Percentiles rank a stretch among this genome's conserved stretches.
These are phyloP conservation scores for Areca catechu DNA, from an alignment of 176 grass and related monocot species.

Conservation along the genomic window DNA sequence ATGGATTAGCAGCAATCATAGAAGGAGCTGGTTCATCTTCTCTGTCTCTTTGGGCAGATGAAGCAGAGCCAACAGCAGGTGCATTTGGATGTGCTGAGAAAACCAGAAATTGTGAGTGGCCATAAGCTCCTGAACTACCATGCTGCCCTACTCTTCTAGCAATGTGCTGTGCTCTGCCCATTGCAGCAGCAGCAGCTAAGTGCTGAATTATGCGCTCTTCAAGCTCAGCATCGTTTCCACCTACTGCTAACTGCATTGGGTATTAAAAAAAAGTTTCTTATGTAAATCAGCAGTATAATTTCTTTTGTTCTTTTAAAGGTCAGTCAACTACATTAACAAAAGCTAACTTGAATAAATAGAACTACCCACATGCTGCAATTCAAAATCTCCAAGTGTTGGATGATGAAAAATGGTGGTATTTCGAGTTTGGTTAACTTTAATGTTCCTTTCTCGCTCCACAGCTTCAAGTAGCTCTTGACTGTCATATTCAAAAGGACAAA, in stretches of 20 bases:
- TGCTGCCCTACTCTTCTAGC: conserved; percentile 49
- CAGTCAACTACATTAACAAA: too few relatives aligned
- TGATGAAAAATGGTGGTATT: conserved; percentile 61
- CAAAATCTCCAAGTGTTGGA: conserved; percentile 70
- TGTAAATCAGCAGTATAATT: not conserved
- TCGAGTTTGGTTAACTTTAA: conserved; percentile 53
- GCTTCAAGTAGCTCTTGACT: conserved; percentile 80
- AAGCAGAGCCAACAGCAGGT: conserved; percentile 30
- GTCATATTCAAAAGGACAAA: too few relatives aligned
- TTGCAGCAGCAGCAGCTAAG: conserved; percentile 58
- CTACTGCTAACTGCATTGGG: conserved; percentile 60
- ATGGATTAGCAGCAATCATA: conserved; percentile 23
- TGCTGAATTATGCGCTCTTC: conserved; percentile 82
- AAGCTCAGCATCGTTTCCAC: conserved; percentile 63
- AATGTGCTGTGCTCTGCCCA: conserved; percentile 56
- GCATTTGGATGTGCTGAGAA: conserved; percentile 39
- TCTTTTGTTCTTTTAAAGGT: too few relatives aligned
- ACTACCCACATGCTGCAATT: conserved; percentile 62
- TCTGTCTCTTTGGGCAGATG: conserved; percentile 28
- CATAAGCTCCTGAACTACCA: too few relatives aligned
- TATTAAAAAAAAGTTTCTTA: too few relatives aligned
- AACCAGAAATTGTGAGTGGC: conserved; percentile 44
- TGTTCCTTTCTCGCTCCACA: conserved; percentile 58
- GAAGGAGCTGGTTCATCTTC: conserved; percentile 30
- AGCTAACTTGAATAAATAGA: too few relatives aligned